These are phyloP conservation scores for Cordyceps cateniannulata DNA, from an alignment of 2,329 filamentous ascomycete species.

Conservation along the genomic window DNA sequence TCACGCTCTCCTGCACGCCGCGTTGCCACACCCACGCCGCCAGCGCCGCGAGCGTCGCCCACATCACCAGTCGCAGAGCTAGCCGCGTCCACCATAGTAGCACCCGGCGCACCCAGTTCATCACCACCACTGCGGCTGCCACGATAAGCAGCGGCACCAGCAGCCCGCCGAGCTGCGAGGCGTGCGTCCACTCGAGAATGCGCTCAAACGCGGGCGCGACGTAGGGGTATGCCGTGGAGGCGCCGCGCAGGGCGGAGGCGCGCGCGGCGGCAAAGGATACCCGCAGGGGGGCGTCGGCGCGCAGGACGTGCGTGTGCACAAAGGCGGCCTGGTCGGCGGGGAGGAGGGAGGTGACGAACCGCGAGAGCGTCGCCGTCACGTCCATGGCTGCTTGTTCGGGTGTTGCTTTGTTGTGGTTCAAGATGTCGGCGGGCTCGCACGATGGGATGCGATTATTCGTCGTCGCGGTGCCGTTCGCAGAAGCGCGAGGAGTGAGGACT, in stretches of 20 bases:
- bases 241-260: slow-evolving; percentile 22
- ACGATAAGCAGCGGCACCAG: slow-evolving; percentile 28
- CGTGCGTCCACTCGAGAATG: slow-evolving; percentile 25
- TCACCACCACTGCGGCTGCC: slow-evolving; percentile 55
- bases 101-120: slow-evolving; percentile 65
- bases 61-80: slow-evolving; percentile 56
- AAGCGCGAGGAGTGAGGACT: neutral
- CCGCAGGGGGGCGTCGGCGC: slow-evolving; percentile 39
- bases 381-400: slow-evolving; percentile 22
- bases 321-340: slow-evolving; percentile 38
- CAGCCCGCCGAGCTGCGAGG: slow-evolving; percentile 28
- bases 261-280: slow-evolving; percentile 29
- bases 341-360: slow-evolving; percentile 34
- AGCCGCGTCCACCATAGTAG: slow-evolving; percentile 74
- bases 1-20: slow-evolving; percentile 56
- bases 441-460: too few relatives aligned
- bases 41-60: slow-evolving; percentile 49
- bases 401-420: neutral
- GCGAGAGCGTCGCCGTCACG: slow-evolving; percentile 21
- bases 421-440: too few relatives aligned
- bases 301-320: slow-evolving; percentile 41
- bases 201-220: slow-evolving; percentile 38
- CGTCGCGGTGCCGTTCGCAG: neutral
- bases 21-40: slow-evolving; percentile 56
- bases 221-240: slow-evolving; percentile 32